Base-by-base conservation (phyloP, 1,139 yeast species). In the Yamadazyma diddensiae region DNA sequence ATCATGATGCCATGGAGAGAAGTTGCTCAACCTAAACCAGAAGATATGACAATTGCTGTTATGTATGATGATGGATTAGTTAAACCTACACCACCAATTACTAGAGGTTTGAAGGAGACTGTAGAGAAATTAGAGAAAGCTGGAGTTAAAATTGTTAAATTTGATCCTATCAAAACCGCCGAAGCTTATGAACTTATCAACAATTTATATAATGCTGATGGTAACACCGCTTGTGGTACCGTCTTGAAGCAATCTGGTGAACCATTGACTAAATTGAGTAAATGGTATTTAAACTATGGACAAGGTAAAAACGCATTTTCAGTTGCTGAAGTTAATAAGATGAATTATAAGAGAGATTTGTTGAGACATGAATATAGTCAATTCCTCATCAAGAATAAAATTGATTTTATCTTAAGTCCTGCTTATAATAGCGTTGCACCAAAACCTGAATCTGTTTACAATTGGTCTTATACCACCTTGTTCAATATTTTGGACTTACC, bases 381-480 rank as follows among this genome's bases (percentile, higher is more conserved):
- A 26, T 72, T 58, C 50, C 62, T 79, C 49, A 62, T 70, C 36
- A 51, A 68, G 11, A 67, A 79, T 43, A 73, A 75, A 28, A 72
- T 83, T 30, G 94, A 84, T 47, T 76, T 80, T 46, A 67, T 84
- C 35, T 58, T 84, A 31, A 67, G 81, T 32, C 94, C 94, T 27
- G 70, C 78, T 4, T 79, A 80, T 50, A 75, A 74, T 37, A 83
- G 82, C 37, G 82, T 80, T 33, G 88, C 94, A 3, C 86, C 88
- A 13, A 73, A 70, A 29, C 76, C 79, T 13, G 80, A 76, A 28
- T 72, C 72, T 30, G 73, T 82, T 9, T 74, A 71, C 52, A 80
- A 81, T 55, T 82, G 92, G 92, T 81, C 86, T 4, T 82, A 82
- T 59, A 80, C 88, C 6, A 56, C 85, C 0, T 68, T 81, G 42